Base-by-base conservation (phyloP, 352 stramenopile species). In the Nothophytophthora sp. region DNA sequence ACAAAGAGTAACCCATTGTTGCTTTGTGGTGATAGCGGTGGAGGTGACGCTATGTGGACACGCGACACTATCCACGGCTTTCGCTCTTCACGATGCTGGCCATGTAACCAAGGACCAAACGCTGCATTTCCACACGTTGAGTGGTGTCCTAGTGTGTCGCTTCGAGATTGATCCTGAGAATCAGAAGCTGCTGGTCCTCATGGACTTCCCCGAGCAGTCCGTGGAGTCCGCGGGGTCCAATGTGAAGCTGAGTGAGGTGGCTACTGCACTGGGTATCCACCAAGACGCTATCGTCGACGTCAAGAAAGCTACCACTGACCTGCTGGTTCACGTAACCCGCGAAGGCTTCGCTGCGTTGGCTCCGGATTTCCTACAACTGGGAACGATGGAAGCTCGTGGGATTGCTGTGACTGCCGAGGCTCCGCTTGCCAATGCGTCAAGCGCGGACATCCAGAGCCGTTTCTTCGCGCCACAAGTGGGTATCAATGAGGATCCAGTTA, bases 401-500 rank as follows among this genome's bases (percentile, higher is more conserved):
- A 32, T 61, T 23, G 20, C 12, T 2, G 34, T 59, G 28, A 49
- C 72, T 19, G 55, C 48, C 12, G 41, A 60, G 30, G 45, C 50
- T 34, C 44, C 23, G 10, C 25, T 19, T 4, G 49, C 58, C 11
- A 67, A 67, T 20, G 18, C 30, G 23, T 43, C 39, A 11, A 45
- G 41, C 0, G 55, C 73, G 9, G 69, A 90, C 29, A 86, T 87
- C 29, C 60, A 76, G 50, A 87, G 76, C 39, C 73, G 75, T 25
- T 97, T 96, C 64, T 98, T 98, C 69, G 92, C 45, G 11, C 92
- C 93, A 9, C 83, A 84, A 35, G 62, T 86, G 18, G 90, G 90
- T 12, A 73, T 98, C 9, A 72, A 92, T 45, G 95, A 98, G 68
- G 95, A 98, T 60, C 93, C 92, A 0, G 94, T 98, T 2, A 98